A percentile compares a stretch with the other conserved stretches of the same genome.
Conservation (phyloP, 768 basidiomycete species). For the Boletus huronensis region DNA sequence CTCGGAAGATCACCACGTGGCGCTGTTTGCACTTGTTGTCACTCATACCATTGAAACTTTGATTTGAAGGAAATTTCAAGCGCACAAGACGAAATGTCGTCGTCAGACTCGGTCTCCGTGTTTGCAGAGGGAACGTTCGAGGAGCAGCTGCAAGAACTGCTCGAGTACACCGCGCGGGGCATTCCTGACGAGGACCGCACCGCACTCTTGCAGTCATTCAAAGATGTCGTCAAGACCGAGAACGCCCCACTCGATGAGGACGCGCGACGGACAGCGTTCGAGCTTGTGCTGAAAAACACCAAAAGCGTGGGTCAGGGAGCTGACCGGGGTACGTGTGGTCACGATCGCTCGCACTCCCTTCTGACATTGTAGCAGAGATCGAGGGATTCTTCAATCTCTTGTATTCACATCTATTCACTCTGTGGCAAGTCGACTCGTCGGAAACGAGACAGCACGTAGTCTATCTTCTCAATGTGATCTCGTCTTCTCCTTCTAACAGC, state of each 20-base stretch:
- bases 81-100: conserved; percentile 50
- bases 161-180: conserved; percentile 67
- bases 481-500: conserved; percentile 50
- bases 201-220: conserved; percentile 61
- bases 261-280: conserved; percentile 53
- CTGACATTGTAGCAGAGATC: conserved; percentile 47
- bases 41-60: conserved; percentile 2
- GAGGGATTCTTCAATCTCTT: conserved; percentile 88
- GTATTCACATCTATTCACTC: conserved; percentile 64
- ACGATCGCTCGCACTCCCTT: neutral
- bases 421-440: conserved; percentile 52
- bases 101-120: conserved; percentile 74
- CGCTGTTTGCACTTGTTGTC: conserved; percentile 23
- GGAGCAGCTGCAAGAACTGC: conserved; percentile 79
- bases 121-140: conserved; percentile 88
- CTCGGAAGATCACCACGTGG: neutral
- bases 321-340: conserved; percentile 58
- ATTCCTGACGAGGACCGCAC: conserved; percentile 66
- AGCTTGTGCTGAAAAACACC: conserved; percentile 56
- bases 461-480: conserved; percentile 51
- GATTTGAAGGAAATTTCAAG: conserved; percentile 9
- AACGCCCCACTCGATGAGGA: conserved; percentile 55
- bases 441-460: conserved; percentile 52
- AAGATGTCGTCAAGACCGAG: conserved; percentile 50
- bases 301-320: conserved; percentile 72